These are phyloP conservation scores for Paraphaeosphaeria sporulosa DNA, from an alignment of 2,329 filamentous ascomycete genomes.

Conservation along the genomic window DNA sequence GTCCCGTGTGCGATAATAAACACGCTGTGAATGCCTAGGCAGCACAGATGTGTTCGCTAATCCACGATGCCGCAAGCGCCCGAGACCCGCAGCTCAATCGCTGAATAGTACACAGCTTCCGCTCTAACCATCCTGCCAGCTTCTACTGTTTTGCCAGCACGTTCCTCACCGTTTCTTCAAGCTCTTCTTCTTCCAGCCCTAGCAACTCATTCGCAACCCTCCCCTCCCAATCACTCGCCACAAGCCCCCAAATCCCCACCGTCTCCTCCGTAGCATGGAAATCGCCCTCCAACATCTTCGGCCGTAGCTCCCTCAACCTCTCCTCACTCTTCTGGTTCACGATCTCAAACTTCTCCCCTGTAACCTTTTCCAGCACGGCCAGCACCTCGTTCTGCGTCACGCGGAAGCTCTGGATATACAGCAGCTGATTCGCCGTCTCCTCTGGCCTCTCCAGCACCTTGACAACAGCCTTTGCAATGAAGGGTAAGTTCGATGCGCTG, in stretches of 20 bases:
- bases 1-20: background rate
- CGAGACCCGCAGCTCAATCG: background rate
- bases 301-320: constrained; percentile 31
- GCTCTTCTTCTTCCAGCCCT: constrained; percentile 40
- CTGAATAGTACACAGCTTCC: background rate
- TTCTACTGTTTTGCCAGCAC: constrained; percentile 22
- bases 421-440: constrained; percentile 64
- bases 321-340: constrained; percentile 49
- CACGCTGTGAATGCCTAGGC: background rate
- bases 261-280: constrained; percentile 41
- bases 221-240: constrained; percentile 43
- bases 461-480: constrained; percentile 63
- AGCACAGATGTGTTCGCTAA: background rate
- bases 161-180: constrained; percentile 38
- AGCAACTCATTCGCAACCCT: constrained; percentile 43
- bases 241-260: constrained; percentile 44
- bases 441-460: constrained; percentile 54
- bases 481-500: constrained; percentile 60
- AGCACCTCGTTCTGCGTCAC: constrained; percentile 68
- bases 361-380: constrained; percentile 61
- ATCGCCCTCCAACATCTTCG: constrained; percentile 45
- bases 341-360: constrained; percentile 60
- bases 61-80: no score
- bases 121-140: background rate
- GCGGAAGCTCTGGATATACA: constrained; percentile 66